Evolutionary conservation across 768 basidiomycete species (phyloP).

Genomic region (Boletus reticuloceps): DNA sequence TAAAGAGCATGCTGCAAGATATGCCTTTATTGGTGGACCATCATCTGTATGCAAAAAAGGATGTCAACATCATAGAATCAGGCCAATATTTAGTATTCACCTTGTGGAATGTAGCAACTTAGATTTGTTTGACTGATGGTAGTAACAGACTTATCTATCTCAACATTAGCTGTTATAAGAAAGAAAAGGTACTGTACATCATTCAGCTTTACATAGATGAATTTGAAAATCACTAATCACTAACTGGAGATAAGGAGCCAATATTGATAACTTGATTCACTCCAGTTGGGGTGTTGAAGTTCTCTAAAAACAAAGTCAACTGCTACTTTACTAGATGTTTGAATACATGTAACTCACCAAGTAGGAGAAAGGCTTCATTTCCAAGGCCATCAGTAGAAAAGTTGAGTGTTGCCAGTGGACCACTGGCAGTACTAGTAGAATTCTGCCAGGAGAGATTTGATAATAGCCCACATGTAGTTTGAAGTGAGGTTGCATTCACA

Average conservation of each 20-base stretch:
- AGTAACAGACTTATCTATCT: background rate
- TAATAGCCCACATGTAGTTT: conserved; percentile 7
- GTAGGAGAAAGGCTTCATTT: background rate
- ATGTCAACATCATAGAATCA: background rate
- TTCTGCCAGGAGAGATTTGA: background rate
- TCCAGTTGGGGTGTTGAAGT: background rate
- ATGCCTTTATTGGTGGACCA: background rate
- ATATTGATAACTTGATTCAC: background rate
- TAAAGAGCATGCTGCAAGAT: conserved; percentile 10
- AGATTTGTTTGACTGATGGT: background rate
- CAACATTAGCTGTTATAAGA: conserved; percentile 5
- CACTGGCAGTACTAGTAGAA: background rate
- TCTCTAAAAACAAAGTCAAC: background rate
- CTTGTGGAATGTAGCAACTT: background rate
- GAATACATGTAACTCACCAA: background rate
- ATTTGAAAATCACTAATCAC: background rate
- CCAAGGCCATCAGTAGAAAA: background rate
- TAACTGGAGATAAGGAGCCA: no score
- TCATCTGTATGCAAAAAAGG: background rate
- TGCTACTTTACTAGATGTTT: no score
- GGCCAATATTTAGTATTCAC: background rate
- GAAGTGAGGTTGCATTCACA: conserved; percentile 13
- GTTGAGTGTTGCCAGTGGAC: background rate
- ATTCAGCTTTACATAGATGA: background rate
- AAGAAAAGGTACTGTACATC: conserved; percentile 1